Conservation (phyloP, 345 rosid genomes). For the Hirschfeldia incana region DNA sequence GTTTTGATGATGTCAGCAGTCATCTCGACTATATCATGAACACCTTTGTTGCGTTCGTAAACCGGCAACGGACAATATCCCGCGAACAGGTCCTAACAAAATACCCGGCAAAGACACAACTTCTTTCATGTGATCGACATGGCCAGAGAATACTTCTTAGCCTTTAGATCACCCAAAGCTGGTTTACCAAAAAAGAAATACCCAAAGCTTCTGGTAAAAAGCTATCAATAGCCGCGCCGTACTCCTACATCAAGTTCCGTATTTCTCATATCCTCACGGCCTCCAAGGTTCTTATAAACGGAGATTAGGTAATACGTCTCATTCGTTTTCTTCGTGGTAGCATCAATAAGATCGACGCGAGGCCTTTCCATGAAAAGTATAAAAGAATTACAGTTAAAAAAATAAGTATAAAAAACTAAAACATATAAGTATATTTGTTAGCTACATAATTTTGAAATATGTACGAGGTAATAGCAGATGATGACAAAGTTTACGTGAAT, state of each 20-base stretch:
- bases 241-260: constrained; percentile 11
- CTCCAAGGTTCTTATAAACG: neutral
- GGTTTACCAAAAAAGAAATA: no score
- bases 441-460: neutral
- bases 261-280: neutral
- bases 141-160: constrained; percentile 4
- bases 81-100: constrained; percentile 8
- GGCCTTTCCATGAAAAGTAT: neutral
- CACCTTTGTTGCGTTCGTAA: neutral
- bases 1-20: constrained; percentile 25
- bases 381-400: no score
- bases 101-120: neutral
- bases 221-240: constrained; percentile 1
- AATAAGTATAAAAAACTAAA: neutral
- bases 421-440: neutral
- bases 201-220: constrained; percentile 15
- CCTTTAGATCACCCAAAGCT: constrained; percentile 1
- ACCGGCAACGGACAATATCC: neutral
- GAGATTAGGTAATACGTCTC: neutral
- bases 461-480: neutral
- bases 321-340: constrained; percentile 17
- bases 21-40: constrained; percentile 35
- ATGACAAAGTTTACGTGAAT: neutral
- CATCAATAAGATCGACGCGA: constrained; percentile 26
- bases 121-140: neutral